These are phyloP conservation scores for Paratrypanosoma confusum DNA, from an alignment of 208 protist species.

Conservation along the genomic window DNA sequence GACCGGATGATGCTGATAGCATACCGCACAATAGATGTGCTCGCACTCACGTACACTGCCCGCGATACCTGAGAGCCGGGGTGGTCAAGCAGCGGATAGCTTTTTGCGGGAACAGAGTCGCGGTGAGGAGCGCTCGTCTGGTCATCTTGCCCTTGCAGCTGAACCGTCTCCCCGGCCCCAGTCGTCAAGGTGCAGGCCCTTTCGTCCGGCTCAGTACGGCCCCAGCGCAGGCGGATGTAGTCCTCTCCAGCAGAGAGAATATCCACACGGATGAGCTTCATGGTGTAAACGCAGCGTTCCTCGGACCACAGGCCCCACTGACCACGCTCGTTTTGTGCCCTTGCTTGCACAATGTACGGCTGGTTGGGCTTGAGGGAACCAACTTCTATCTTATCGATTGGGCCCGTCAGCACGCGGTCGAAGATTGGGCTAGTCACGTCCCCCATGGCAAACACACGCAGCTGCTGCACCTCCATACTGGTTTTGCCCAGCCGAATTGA, in stretches of 20 bases:
- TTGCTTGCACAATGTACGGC: slow-evolving; percentile 49
- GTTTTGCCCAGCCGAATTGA: no score
- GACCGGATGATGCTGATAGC: slow-evolving; percentile 23
- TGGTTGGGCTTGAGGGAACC: slow-evolving; percentile 49
- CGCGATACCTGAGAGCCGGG: slow-evolving; percentile 18
- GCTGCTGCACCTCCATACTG: background rate
- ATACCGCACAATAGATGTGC: slow-evolving; percentile 35
- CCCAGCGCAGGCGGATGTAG: slow-evolving; percentile 71
- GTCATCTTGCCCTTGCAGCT: no score
- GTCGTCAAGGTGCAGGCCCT: slow-evolving; percentile 20
- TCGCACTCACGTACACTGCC: slow-evolving; percentile 36
- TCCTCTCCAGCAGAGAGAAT: slow-evolving; percentile 75
- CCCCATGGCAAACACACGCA: background rate
- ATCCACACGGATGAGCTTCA: slow-evolving; percentile 51
- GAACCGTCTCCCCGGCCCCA: no score
- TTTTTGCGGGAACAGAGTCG: slow-evolving; percentile 1
- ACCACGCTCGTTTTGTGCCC: slow-evolving; percentile 36
- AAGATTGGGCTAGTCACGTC: background rate
- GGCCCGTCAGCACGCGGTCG: no score
- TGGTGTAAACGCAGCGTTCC: slow-evolving; percentile 72
- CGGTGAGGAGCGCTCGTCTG: background rate
- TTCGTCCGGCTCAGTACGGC: slow-evolving; percentile 51
- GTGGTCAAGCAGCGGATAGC: slow-evolving; percentile 38
- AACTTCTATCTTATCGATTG: slow-evolving; percentile 23
- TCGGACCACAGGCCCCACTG: slow-evolving; percentile 84